A percentile compares a stretch with the other conserved stretches of the same genome.
Conservation (phyloP, 257 asterid genomes). For the Przewalskia tangutica region DNA sequence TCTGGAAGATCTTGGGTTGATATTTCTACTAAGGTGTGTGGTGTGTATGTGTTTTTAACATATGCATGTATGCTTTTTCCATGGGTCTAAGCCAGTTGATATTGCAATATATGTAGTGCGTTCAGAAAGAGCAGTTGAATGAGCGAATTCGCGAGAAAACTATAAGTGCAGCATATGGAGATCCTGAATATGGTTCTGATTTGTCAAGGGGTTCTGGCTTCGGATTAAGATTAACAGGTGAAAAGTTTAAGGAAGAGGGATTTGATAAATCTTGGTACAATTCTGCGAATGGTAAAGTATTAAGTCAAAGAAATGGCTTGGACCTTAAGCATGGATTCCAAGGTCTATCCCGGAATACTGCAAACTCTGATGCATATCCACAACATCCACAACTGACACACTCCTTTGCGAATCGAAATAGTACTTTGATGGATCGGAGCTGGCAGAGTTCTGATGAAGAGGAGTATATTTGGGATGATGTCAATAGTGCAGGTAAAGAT, state of each 20-base stretch:
- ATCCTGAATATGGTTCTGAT: conserved; percentile 42
- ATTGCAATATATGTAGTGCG: conserved; percentile 45
- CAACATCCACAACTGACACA: conserved; percentile 31
- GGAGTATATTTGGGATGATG: conserved; percentile 74
- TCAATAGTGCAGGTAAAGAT: conserved; percentile 39
- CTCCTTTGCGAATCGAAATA: conserved; percentile 20
- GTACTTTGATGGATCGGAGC: conserved; percentile 37
- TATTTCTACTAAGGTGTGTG: conserved; percentile 39
- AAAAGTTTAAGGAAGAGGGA: conserved; percentile 38
- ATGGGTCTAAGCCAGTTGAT: conserved; percentile 5
- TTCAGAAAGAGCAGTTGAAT: conserved; percentile 34
- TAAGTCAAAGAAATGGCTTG: conserved; percentile 49
- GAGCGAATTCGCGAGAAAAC: conserved; percentile 37
- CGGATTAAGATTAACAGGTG: conserved; percentile 32
- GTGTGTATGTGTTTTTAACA: conserved; percentile 5
- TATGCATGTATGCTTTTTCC: neutral
- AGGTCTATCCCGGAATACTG: conserved; percentile 23
- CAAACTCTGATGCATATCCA: conserved; percentile 27
- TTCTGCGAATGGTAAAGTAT: conserved; percentile 28
- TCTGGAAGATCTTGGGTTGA: conserved; percentile 55
- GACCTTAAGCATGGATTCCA: conserved; percentile 43
- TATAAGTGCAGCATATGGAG: conserved; percentile 26
- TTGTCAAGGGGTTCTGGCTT: conserved; percentile 31
- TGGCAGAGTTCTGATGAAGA: conserved; percentile 90
- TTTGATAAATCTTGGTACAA: conserved; percentile 53